These are phyloP conservation scores for Pseudoperonospora humuli DNA, from an alignment of 352 stramenopile genomes.

Conservation along the genomic window DNA sequence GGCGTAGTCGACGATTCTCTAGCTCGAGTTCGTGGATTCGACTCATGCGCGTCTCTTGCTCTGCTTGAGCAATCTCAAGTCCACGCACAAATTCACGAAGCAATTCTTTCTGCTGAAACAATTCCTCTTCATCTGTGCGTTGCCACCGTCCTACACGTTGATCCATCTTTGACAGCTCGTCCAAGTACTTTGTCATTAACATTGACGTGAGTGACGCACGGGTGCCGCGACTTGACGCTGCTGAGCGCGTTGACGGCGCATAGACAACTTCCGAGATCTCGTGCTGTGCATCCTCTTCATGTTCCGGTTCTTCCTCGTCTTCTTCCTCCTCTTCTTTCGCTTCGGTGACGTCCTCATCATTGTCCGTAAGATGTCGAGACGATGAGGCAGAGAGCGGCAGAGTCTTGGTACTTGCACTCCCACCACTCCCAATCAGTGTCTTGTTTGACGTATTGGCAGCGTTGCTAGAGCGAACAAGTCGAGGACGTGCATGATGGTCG, in stretches of 20 bases:
- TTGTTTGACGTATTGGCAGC: slow-evolving; percentile 42
- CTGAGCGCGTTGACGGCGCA: neutral
- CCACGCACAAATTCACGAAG: slow-evolving; percentile 64
- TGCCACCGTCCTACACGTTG: slow-evolving; percentile 33
- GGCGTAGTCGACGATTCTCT: slow-evolving; percentile 49
- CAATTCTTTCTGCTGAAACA: slow-evolving; percentile 40
- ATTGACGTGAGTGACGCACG: slow-evolving; percentile 47
- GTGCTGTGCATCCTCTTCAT: slow-evolving; percentile 23
- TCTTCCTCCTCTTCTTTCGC: slow-evolving; percentile 30
- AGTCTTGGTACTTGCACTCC: slow-evolving; percentile 48
- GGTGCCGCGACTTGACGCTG: slow-evolving; percentile 5
- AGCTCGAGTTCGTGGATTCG: slow-evolving; percentile 64
- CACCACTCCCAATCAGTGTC: slow-evolving; percentile 36
- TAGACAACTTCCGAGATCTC: slow-evolving; percentile 5
- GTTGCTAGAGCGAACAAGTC: slow-evolving; percentile 22
- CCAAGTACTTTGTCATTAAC: slow-evolving; percentile 54
- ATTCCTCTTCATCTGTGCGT: slow-evolving; percentile 21
- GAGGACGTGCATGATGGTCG: slow-evolving; percentile 20
- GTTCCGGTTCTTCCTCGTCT: slow-evolving; percentile 36
- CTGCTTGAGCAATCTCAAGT: slow-evolving; percentile 60
- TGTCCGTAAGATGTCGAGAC: slow-evolving; percentile 33
- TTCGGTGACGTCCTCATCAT: slow-evolving; percentile 24
- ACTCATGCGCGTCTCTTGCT: slow-evolving; percentile 67
- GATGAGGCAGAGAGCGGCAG: slow-evolving; percentile 40
- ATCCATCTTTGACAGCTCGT: slow-evolving; percentile 40